Conservation (phyloP, 1,284 basidiomycete genomes). For the Irpex sp. region DNA sequence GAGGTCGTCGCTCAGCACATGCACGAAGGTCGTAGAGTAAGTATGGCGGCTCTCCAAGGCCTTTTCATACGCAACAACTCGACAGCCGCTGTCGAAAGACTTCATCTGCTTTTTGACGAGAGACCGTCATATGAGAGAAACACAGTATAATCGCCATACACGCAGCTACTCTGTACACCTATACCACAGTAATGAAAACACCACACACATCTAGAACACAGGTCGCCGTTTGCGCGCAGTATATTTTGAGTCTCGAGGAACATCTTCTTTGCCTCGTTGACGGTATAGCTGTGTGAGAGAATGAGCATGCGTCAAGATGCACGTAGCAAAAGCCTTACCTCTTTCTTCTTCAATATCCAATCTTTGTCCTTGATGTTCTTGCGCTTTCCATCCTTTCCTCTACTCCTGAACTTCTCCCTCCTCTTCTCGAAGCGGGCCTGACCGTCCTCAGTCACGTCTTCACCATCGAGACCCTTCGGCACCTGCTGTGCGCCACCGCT, state of each 20-base stretch:
- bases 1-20: constrained; percentile 51
- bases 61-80: constrained; percentile 82
- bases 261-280: constrained; percentile 75
- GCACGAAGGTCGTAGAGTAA: constrained; percentile 57
- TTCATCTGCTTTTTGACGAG: constrained; percentile 42
- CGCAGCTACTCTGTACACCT: not conserved
- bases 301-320: constrained; percentile 4
- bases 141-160: not conserved
- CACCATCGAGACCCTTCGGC: constrained; percentile 72
- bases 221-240: constrained; percentile 74
- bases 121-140: not conserved
- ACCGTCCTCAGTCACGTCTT: constrained; percentile 48
- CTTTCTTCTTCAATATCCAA: constrained; percentile 85
- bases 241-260: constrained; percentile 79
- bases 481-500: constrained; percentile 55
- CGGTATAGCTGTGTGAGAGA: constrained; percentile 59
- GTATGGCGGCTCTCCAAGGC: constrained; percentile 94
- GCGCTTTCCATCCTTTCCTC: constrained; percentile 57
- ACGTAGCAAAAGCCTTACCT: constrained; percentile 42
- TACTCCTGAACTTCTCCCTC: constrained; percentile 49
- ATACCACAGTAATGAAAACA: constrained; percentile 11
- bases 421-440: constrained; percentile 67
- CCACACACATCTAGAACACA: constrained; percentile 46
- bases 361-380: constrained; percentile 67
- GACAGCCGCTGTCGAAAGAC: constrained; percentile 55